Conservation (phyloP, 2,329 filamentous ascomycete genomes). For the Phoma sp. region DNA sequence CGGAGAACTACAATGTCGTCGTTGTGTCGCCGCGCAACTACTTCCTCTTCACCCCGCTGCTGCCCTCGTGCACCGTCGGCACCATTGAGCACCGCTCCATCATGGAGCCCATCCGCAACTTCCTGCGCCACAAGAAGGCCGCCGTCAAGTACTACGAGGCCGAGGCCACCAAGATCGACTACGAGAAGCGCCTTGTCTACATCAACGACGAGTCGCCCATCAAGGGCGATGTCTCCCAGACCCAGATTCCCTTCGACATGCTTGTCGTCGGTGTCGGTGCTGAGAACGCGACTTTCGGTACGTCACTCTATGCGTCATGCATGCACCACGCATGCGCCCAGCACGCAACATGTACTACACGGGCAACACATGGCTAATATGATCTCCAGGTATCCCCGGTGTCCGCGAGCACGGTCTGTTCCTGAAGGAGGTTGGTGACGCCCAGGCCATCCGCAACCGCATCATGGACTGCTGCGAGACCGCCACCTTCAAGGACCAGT, state of each 20-base stretch:
- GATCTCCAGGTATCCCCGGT: conserved; percentile 73
- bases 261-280: conserved; percentile 95
- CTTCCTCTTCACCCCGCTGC: conserved; percentile 97
- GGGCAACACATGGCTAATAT: background rate
- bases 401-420: conserved; percentile 96
- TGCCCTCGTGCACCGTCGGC: conserved; percentile 96
- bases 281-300: conserved; percentile 96
- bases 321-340: background rate
- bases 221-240: conserved; percentile 80
- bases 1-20: conserved; percentile 98
- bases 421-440: conserved; percentile 96
- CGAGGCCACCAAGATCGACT: conserved; percentile 93
- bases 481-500: conserved; percentile 96
- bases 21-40: conserved; percentile 98
- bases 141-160: conserved; percentile 97
- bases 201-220: conserved; percentile 93
- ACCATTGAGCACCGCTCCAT: conserved; percentile 99
- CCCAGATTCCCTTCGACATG: conserved; percentile 97
- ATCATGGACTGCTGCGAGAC: conserved; percentile 99
- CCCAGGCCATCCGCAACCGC: conserved; percentile 94
- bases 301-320: conserved; percentile 24
- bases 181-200: conserved; percentile 84
- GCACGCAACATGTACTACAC: background rate
- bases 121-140: conserved; percentile 92
- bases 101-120: conserved; percentile 98